Evolutionary conservation across 2,329 filamentous ascomycete genomes (phyloP).

Genomic region (Hypoxylon sp.): DNA sequence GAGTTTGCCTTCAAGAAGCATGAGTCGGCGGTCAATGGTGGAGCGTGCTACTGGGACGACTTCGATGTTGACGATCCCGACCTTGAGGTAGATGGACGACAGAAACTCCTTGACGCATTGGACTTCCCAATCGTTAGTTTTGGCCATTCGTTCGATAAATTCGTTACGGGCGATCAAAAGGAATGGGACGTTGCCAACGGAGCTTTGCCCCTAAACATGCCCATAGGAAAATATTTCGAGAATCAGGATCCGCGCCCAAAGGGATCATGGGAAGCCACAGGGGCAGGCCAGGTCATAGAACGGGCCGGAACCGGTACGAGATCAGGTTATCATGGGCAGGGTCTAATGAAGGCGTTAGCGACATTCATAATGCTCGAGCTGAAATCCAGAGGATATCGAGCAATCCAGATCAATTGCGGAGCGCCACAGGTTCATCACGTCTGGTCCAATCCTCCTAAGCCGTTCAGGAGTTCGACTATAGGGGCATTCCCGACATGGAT

Average conservation of each 20-base stretch:
- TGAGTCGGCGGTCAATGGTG: conserved; percentile 34
- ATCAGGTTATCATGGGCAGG: conserved; percentile 31
- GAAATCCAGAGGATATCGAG: conserved; percentile 36
- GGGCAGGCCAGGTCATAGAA: conserved; percentile 32
- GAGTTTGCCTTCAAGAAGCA: conserved; percentile 37
- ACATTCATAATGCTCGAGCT: conserved; percentile 40
- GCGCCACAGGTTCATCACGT: conserved; percentile 28
- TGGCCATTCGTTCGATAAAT: conserved; percentile 36
- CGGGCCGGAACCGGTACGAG: conserved; percentile 36
- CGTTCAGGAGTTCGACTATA: conserved; percentile 31
- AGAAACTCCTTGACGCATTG: conserved; percentile 35
- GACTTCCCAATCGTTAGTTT: conserved; percentile 39
- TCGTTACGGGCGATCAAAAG: conserved; percentile 24
- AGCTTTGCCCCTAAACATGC: conserved; percentile 22
- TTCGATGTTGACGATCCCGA: conserved; percentile 37
- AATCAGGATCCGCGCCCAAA: conserved; percentile 26
- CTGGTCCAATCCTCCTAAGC: conserved; percentile 32
- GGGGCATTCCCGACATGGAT: conserved; percentile 28
- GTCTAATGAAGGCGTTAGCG: conserved; percentile 37
- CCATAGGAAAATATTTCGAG: conserved; percentile 27
- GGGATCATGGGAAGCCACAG: conserved; percentile 32
- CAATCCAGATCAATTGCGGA: conserved; percentile 33
- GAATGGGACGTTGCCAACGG: conserved; percentile 17
- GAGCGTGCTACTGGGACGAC: conserved; percentile 38
- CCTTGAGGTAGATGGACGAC: conserved; percentile 23